Conservation (phyloP, 2,329 filamentous ascomycete species). For the Cladophialophora bantiana region DNA sequence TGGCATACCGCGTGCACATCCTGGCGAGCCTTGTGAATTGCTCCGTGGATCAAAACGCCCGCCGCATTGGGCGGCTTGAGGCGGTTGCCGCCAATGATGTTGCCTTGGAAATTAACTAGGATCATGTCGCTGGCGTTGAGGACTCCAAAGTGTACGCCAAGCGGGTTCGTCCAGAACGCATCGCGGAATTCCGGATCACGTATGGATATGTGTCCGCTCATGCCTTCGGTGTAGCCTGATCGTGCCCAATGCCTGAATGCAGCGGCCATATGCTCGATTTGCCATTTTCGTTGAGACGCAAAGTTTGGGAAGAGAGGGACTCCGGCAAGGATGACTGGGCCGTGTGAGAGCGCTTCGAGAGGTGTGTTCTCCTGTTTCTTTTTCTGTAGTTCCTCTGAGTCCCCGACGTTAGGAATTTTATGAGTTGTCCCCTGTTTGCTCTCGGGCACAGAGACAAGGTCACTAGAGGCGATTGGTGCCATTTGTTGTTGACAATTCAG, state of each 20-base stretch:
- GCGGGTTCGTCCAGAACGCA: slow-evolving; percentile 71
- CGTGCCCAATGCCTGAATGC: slow-evolving; percentile 72
- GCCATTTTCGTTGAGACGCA: slow-evolving; percentile 66
- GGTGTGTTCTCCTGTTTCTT: slow-evolving; percentile 19
- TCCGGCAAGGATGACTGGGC: slow-evolving; percentile 20
- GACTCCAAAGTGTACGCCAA: slow-evolving; percentile 69
- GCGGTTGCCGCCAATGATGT: slow-evolving; percentile 67
- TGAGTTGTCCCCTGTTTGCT: too few species aligned
- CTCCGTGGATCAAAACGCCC: slow-evolving; percentile 73
- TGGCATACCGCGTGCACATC: slow-evolving; percentile 73
- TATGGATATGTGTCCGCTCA: slow-evolving; percentile 71
- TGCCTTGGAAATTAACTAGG: slow-evolving; percentile 68
- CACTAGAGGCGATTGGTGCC: too few species aligned
- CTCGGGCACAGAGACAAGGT: too few species aligned
- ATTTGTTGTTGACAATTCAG: too few species aligned
- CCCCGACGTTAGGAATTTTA: too few species aligned
- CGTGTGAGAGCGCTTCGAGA: slow-evolving; percentile 38
- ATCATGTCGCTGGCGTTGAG: slow-evolving; percentile 72
- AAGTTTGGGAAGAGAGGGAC: slow-evolving; percentile 63
- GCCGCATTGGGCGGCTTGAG: slow-evolving; percentile 69
- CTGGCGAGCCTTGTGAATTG: slow-evolving; percentile 69
- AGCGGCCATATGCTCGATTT: slow-evolving; percentile 69
- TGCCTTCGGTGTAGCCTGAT: slow-evolving; percentile 71
- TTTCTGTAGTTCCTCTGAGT: too few species aligned
- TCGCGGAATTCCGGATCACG: slow-evolving; percentile 68